Base-by-base conservation (phyloP, 1,284 basidiomycete species). In the Veloporphyrellus conicus region DNA sequence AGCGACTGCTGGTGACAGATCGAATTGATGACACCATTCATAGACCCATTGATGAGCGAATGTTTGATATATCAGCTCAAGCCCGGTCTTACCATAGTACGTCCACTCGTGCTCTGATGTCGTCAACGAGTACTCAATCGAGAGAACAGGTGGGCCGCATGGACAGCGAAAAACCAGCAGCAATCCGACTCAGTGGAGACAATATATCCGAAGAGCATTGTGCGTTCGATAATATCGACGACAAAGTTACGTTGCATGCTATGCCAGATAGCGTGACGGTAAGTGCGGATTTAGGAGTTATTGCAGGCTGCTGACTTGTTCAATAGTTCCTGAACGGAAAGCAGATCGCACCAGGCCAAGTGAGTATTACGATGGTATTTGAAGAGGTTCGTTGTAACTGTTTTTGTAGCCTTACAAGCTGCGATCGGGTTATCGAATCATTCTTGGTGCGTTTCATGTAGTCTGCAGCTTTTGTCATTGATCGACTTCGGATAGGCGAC, bases 11-110 rank as follows among this genome's bases (percentile, higher is more conserved):
- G n/a, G n/a, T n/a, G n/a, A n/a, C n/a, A n/a, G 42, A 37, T 54
- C 33, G 36, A 46, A 20, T 47, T 50, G 54, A 61, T 64, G 33
- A 60, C 39, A 9, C 41, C 43, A 29, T 47, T 48, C 52, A 47
- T 51, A 89, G 89, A 91, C 72, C 88, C 88, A 37, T 74, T 92
- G 35, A 91, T 92, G 88, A 87, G 84, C 68, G 90, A 91, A 74
- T 94, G 92, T 70, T 72, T 95, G 54, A 88, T 96, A 54, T 97
- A 97, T 66, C 94, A 98, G 67, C 79, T 99, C 62, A 97, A 96
- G 65, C 81, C 76, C 4, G 95, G 95, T 3, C 79, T 75, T 53
- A 95, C 91, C 0, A 78, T 86, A 58, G 93, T 81, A 57, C 44
- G 57, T 52, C 48, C 25, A 49, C 28, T 47, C 43, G 12, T 41